phyloP scores from a whole-genome alignment of 345 rosid species.

The Leavenworthia alabamica region DNA sequence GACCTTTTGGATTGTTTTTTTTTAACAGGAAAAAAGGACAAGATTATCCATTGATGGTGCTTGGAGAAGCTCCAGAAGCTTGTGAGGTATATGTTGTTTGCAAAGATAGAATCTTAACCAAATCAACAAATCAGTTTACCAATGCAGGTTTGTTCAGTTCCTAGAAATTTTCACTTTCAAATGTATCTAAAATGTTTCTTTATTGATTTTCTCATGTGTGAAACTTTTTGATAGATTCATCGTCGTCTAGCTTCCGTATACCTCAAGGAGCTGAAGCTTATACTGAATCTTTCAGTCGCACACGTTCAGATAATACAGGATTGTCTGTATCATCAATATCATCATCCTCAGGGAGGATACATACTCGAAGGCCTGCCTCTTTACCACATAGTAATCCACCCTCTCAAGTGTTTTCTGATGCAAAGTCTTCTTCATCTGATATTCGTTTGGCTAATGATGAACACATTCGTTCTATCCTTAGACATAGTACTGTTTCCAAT shows the following conservation, averaged over 20 bases:
- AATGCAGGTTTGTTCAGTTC: constrained; percentile 31
- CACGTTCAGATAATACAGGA: constrained; percentile 19
- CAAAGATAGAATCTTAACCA: constrained; percentile 37
- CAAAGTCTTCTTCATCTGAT: constrained; percentile 25
- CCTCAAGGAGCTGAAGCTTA: constrained; percentile 27
- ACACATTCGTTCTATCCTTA: constrained; percentile 22
- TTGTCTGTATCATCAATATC: constrained; percentile 23
- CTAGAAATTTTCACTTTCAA: neutral
- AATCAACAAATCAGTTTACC: constrained; percentile 35
- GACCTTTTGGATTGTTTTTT: neutral
- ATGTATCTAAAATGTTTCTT: neutral
- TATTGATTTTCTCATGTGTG: neutral
- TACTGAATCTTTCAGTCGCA: constrained; percentile 27
- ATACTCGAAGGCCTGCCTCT: constrained; percentile 14
- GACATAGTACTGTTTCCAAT: constrained; percentile 14
- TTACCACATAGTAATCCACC: constrained; percentile 11
- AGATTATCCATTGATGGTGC: constrained; percentile 46
- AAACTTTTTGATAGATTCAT: constrained; percentile 14
- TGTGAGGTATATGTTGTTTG: constrained; percentile 52
- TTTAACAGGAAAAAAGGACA: constrained; percentile 57
- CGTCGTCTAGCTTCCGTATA: constrained; percentile 28
- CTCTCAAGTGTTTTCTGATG: constrained; percentile 24
- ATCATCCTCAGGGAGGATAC: constrained; percentile 20
- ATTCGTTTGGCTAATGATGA: constrained; percentile 17
- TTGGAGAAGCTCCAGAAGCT: constrained; percentile 42